phyloP scores from a whole-genome alignment of 1,139 yeast genomes.

The Geotrichum bryndzae region DNA sequence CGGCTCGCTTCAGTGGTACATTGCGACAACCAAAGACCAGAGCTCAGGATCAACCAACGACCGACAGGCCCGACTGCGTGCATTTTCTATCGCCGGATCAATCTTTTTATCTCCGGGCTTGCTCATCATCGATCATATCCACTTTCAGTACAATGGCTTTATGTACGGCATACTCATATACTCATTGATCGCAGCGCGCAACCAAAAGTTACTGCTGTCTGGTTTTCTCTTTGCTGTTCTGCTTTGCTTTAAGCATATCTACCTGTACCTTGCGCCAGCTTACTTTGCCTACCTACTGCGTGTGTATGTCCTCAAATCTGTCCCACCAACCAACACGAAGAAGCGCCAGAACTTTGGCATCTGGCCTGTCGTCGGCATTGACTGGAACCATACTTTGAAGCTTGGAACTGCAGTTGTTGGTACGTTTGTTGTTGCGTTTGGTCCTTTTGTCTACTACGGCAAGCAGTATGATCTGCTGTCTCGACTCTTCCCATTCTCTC shows the following conservation, averaged over 20 bases:
- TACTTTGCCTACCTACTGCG: constrained; percentile 75
- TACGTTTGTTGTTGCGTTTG: constrained; percentile 66
- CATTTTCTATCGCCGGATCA: constrained; percentile 76
- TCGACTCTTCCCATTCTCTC: constrained; percentile 83
- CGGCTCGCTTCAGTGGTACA: constrained; percentile 63
- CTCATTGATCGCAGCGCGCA: constrained; percentile 65
- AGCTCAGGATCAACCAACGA: constrained; percentile 31
- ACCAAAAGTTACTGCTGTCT: constrained; percentile 51
- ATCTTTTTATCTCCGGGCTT: constrained; percentile 85
- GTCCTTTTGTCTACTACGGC: constrained; percentile 63
- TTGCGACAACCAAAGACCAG: constrained; percentile 43
- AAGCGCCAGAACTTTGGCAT: constrained; percentile 8
- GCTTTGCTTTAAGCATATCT: constrained; percentile 90
- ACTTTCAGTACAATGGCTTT: constrained; percentile 92
- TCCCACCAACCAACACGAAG: constrained; percentile 11
- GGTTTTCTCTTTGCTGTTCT: constrained; percentile 71
- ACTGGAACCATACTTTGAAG: constrained; percentile 43
- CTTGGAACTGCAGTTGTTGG: constrained; percentile 60
- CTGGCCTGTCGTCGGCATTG: constrained; percentile 40
- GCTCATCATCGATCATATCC: constrained; percentile 82
- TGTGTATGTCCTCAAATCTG: constrained; percentile 49
- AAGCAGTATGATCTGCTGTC: constrained; percentile 60
- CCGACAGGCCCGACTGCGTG: constrained; percentile 33
- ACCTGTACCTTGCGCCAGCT: constrained; percentile 89
- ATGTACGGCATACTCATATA: constrained; percentile 77